Base-by-base conservation (phyloP, 2,329 filamentous ascomycete species). In the Claviceps capensis region DNA sequence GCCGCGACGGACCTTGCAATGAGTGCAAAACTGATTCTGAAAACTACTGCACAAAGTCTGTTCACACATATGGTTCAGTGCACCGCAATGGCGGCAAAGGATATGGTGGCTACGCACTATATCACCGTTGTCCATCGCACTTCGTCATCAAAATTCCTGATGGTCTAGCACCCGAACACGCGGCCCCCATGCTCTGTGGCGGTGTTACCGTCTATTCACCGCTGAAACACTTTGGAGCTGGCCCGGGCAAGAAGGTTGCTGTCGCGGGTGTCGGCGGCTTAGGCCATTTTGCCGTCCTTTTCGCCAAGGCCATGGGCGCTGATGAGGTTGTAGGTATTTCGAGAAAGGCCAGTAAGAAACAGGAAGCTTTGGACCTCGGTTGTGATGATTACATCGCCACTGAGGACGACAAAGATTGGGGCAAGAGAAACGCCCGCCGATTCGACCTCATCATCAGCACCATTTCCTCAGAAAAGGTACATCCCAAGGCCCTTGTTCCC, bases 151-250 rank as follows among this genome's bases (percentile, higher is more conserved):
- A 70, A 59, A 72, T 75, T 47, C 72, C 72, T n/a, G 66, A 70
- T 13, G 65, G 63, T 2, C 53, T 75, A 5, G 57, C 63, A 2
- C 66, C 65, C 2, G 71, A 69, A 50, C 56, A 67, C 50, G 70
- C 71, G 9, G 73, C 83, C 17, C 83, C 84, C 3, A 80, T 88
- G 76, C 71, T 88, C 43, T 88, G 85, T 60, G 85, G 76, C 22
- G 84, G 85, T 14, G 74, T 87, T 37, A 88, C 85, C 0, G 71
- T 83, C 6, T 88, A 74, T 62, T 72, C 74, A 11, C 84, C 85
- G 1, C 65, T 88, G 48, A 71, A 71, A 59, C 72, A 79, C 50
- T 77, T 84, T 56, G 79, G 79, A 2, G 78, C 74, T 48, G 85
- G 83, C 0, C 82, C 82, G 0, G 83, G 82, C 14, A 86, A 83